These are phyloP conservation scores for Viola pubescens DNA, from an alignment of 441 rosid species.

Conservation along the genomic window DNA sequence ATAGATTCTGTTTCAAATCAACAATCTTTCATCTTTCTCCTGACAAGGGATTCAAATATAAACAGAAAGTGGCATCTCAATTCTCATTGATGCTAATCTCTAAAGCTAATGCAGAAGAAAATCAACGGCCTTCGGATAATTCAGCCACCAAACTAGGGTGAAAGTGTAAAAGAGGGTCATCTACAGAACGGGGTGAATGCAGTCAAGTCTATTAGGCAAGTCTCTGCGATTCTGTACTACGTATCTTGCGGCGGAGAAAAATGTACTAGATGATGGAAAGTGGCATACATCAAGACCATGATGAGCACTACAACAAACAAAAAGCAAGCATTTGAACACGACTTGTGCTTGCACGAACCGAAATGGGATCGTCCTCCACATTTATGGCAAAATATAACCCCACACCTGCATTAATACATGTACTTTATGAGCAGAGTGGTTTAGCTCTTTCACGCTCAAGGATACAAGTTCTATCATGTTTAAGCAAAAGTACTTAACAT, in stretches of 20 bases:
- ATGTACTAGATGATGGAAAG: not conserved
- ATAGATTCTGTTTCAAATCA: no score
- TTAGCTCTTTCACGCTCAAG: not conserved
- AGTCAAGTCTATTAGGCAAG: no score
- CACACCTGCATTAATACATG: conserved; percentile 17
- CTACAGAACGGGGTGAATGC: no score
- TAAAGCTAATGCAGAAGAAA: no score
- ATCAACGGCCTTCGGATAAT: no score
- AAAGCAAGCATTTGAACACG: not conserved
- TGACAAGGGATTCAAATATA: no score
- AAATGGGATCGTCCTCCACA: conserved; percentile 19
- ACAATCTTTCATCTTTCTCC: no score
- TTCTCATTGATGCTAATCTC: no score
- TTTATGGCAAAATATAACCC: conserved; percentile 23
- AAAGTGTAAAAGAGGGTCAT: no score
- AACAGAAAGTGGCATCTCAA: no score
- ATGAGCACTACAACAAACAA: not conserved
- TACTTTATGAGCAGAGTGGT: not conserved
- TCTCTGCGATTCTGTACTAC: no score
- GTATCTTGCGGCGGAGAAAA: not conserved
- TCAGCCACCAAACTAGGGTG: no score
- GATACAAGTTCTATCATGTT: not conserved
- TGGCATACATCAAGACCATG: not conserved
- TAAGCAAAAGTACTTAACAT: not conserved
- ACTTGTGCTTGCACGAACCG: conserved; percentile 9